Evolutionary conservation across 2,329 filamentous ascomycete genomes (phyloP).

Genomic region (Clonostachys rosea): DNA sequence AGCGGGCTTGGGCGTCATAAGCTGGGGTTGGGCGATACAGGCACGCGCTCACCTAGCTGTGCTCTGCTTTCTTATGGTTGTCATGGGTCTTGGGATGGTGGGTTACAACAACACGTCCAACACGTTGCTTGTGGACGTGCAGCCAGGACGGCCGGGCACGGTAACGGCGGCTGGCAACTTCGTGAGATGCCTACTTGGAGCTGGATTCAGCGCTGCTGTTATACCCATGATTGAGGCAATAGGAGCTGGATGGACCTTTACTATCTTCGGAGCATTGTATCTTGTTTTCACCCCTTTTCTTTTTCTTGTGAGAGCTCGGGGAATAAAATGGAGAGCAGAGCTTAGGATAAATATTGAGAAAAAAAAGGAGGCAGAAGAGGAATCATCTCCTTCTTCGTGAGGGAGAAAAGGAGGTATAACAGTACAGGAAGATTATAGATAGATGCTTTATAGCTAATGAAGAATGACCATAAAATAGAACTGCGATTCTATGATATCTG

Average conservation of each 20-base stretch:
- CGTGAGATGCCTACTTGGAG: constrained; percentile 55
- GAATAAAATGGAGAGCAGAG: constrained; percentile 37
- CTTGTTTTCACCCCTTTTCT: constrained; percentile 31
- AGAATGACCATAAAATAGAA: too few species aligned
- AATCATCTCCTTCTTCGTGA: too few species aligned
- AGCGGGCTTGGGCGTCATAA: constrained; percentile 36
- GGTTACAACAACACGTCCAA: constrained; percentile 43
- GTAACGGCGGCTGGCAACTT: constrained; percentile 62
- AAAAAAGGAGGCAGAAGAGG: too few species aligned
- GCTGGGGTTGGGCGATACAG: constrained; percentile 50
- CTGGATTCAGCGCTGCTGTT: constrained; percentile 53
- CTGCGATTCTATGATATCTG: too few species aligned
- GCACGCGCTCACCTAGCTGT: constrained; percentile 34
- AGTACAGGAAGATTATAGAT: too few species aligned
- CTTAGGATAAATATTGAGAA: not conserved
- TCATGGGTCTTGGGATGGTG: constrained; percentile 43
- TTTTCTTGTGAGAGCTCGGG: constrained; percentile 40
- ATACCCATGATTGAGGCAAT: constrained; percentile 51
- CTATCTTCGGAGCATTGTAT: constrained; percentile 25
- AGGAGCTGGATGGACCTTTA: constrained; percentile 56
- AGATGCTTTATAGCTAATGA: too few species aligned
- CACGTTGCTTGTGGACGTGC: constrained; percentile 59
- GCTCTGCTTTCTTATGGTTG: constrained; percentile 37
- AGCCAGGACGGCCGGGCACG: constrained; percentile 54
- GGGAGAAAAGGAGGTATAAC: too few species aligned